Conservation (phyloP, 2,329 filamentous ascomycete genomes). For the Cryphonectria japonica region DNA sequence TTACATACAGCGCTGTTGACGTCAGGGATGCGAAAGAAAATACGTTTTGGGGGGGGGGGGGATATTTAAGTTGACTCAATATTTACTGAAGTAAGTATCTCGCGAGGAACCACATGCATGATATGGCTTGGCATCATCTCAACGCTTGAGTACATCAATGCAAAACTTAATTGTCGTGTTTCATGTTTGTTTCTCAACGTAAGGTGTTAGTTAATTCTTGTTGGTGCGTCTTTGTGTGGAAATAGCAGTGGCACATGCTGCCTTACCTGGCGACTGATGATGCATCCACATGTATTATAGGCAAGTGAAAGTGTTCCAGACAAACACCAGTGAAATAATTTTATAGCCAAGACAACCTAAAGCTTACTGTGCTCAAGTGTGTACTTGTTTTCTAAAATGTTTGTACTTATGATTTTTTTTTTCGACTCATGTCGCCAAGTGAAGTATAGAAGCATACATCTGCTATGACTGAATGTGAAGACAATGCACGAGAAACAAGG, state of each 20-base stretch:
- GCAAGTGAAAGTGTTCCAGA: background rate
- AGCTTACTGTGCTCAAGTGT: background rate
- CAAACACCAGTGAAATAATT: background rate
- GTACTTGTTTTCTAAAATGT: rapidly evolving
- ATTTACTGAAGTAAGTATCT: too few species aligned
- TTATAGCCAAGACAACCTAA: background rate
- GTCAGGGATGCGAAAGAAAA: background rate
- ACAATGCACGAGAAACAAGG: too few species aligned
- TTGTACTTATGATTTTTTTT: background rate
- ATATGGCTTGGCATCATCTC: background rate
- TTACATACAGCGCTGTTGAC: background rate
- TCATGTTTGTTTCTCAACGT: background rate
- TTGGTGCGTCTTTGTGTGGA: background rate
- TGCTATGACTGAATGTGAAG: too few species aligned
- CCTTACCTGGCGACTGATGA: background rate
- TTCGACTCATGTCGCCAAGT: background rate
- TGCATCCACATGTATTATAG: background rate
- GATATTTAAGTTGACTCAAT: too few species aligned
- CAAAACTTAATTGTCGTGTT: background rate
- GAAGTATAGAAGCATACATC: background rate
- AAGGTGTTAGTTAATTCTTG: background rate
- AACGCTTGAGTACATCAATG: background rate
- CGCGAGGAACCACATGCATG: background rate
- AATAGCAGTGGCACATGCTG: background rate
- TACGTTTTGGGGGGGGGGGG: too few species aligned